Base-by-base conservation (phyloP, 2,329 filamentous ascomycete species). In the Polytolypa hystricis region DNA sequence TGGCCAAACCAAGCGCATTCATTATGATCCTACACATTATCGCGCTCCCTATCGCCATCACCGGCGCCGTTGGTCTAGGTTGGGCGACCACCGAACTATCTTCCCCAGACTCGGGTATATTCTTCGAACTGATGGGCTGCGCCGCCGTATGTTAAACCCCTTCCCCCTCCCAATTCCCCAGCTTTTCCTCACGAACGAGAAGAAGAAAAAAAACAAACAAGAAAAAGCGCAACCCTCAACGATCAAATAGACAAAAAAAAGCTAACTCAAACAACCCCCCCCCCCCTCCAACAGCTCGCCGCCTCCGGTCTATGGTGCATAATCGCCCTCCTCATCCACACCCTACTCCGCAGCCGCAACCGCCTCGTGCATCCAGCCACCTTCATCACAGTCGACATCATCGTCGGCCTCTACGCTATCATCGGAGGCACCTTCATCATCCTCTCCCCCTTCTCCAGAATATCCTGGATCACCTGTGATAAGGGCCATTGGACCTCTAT, bases 321-420 rank as follows among this genome's bases (percentile, higher is more conserved):
- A n/a, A 28, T 27, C 15, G 29, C 30, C 19, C 20, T 33, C 21
- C 5, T 9, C 14, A 11, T 30, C 4, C n/a, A n/a, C n/a, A n/a
- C 16, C 3, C 17, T 30, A 10, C 14, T 21, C 17, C 4, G 19
- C 26, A 26, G 27, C 6, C 8, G 17, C 30, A 29, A 36, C 16
- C 27, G 25, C n/a, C 36, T 14, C 5, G n/a, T 32, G 8, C 36
- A 38, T 9, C 30, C 29, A 2, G 12, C 23, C n/a, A 11, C n/a
- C 30, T 28, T 19, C 30, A 20, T 38, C 30, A 28, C 30, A 18
- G 46, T 55, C 10, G 52, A 52, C 4, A 47, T 51, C 3, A 32
- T 54, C 1, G 16, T 46, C 1, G 50, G 49, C 3, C 17, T 54
- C 0, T 30, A 50, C 12, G 21, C 45, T 1, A 35, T 53, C 7